Evolutionary conservation across 169 alveolate genomes (phyloP), one percentile per base, ranked within the genome.

Genomic region (Cytauxzoon felis): DNA sequence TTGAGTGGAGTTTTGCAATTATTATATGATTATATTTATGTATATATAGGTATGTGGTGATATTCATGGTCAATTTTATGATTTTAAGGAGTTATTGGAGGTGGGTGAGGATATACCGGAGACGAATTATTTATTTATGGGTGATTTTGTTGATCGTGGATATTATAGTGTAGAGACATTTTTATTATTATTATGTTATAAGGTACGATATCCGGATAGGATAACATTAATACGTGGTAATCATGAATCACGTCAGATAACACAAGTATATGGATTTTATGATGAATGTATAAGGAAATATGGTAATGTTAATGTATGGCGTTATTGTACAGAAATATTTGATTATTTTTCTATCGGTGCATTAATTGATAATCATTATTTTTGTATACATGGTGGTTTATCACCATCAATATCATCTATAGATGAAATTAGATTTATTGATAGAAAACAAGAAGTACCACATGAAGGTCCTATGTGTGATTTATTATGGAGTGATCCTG

Each of bases 401-500:
- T 95, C 99, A 6, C 99, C 99, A 0, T 88, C 94, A 29, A 88
- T 96, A 36, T 87, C 85, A 29, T 88, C 93, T 9, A 71, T 96
- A 6, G 99, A 95, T 73, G 99, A 96, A 47, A 93, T 97, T 18
- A 85, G 96, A 68, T 88, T 92, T 43, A 85, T 96, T 30, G 98
- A 95, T 72, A 84, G 98, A 67, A 93, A 92, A 59, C 94, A 73
- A 65, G 99, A 98, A 88, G 99, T 98, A 23, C 99, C 99, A 3
- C 99, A 96, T 78, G 99, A 96, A 80, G 99, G 99, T 5, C 98
- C 99, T 1, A 96, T 98, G 98, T 96, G 99, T 72, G 99, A 98
- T 81, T 86, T 98, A 45, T 92, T 98, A 87, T 98, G 99, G 99
- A 93, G 98, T 33, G 99, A 98, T 78, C 99, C 99, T 3, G 99